Base-by-base conservation (phyloP, 1,284 basidiomycete species). In the Xerocomus nothofagi region DNA sequence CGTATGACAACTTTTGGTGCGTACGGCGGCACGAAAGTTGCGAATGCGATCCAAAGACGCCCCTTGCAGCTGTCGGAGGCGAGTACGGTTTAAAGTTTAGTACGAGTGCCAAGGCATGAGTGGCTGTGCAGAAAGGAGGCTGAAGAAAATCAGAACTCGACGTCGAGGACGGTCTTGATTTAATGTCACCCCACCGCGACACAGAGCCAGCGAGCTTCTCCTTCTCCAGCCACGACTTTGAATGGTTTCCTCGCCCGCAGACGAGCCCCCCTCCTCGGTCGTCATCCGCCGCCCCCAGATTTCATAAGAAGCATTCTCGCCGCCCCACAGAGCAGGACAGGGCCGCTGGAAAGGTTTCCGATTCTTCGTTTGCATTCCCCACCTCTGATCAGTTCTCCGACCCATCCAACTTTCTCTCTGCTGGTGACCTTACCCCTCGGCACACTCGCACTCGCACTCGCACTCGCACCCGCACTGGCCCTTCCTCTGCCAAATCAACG, bases 401-500 rank as follows among this genome's bases (percentile, higher is more conserved):
- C 59, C 39, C 52, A 0, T 52, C 55, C 40, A 53, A 32, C 54
- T 62, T 60, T 47, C 47, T 65, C 11, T 52, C 56, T 9, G 41
- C 42, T 27, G 39, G 44, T 15, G 60, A 66, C 45, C 20, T 57
- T 8, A 58, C 65, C 9, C 63, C 65, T 14, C 68, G 67, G 26
- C 69, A 72, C 54, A 51, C 70, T 33, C 74, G 80, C 38, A 66
- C 74, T 14, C 78, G 82, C 54, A 51, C 70, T 33, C 74, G 80
- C 38, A 66, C 74, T 14, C 78, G 82, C 36, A 81, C 82, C 17
- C 75, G 74, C 48, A 80, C 79, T 12, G 79, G 77, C 14, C 78
- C 79, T n/a, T 70, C 67, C 1, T 79, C 80, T 23, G 65, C 69
- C 21, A 75, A 70, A 51, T 66, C 76, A 11, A 71, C 65, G 55